These are phyloP conservation scores for Taphrina pruni DNA, from an alignment of 1,139 yeast genomes.

Conservation along the genomic window DNA sequence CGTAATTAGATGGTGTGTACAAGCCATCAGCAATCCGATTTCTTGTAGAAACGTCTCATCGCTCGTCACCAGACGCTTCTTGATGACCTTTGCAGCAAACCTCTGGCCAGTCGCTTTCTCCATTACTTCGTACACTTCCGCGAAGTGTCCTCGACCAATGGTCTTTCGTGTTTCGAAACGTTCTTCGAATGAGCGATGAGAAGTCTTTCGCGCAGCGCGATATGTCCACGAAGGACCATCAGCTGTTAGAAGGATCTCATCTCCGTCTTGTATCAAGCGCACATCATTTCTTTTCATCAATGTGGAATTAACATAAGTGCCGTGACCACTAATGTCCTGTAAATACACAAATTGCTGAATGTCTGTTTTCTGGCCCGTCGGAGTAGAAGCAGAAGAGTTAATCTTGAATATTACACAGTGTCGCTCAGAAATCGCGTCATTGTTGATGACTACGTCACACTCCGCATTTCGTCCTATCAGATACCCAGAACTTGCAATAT, in stretches of 20 bases:
- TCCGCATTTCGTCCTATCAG: slow-evolving; percentile 25
- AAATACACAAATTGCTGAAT: slow-evolving; percentile 22
- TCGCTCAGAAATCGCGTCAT: slow-evolving; percentile 20
- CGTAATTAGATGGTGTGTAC: slow-evolving; percentile 37
- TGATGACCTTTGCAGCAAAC: slow-evolving; percentile 37
- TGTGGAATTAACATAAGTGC: slow-evolving; percentile 33
- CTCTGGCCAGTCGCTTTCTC: slow-evolving; percentile 21
- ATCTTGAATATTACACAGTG: slow-evolving; percentile 38
- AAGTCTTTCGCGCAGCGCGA: slow-evolving; percentile 9
- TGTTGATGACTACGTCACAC: slow-evolving; percentile 33
- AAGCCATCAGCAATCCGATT: slow-evolving; percentile 37
- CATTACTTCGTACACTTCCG: slow-evolving; percentile 26
- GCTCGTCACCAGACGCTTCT: slow-evolving; percentile 26
- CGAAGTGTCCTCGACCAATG: slow-evolving; percentile 38
- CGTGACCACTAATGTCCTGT: slow-evolving; percentile 35
- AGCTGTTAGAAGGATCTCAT: slow-evolving; percentile 15
- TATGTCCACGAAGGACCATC: slow-evolving; percentile 25
- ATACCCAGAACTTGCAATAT: slow-evolving; percentile 40
- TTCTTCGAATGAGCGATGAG: slow-evolving; percentile 29
- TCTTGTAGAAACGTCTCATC: slow-evolving; percentile 36
- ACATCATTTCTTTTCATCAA: slow-evolving; percentile 25
- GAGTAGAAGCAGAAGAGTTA: slow-evolving; percentile 4
- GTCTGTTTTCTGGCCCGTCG: slow-evolving; percentile 10
- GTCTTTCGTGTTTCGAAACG: slow-evolving; percentile 23
- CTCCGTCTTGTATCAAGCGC: slow-evolving; percentile 19